Evolutionary conservation across 371 early-diverging fungal species (phyloP), one percentile per base, ranked within the genome.

Genomic region (Mucor plumbeus): DNA sequence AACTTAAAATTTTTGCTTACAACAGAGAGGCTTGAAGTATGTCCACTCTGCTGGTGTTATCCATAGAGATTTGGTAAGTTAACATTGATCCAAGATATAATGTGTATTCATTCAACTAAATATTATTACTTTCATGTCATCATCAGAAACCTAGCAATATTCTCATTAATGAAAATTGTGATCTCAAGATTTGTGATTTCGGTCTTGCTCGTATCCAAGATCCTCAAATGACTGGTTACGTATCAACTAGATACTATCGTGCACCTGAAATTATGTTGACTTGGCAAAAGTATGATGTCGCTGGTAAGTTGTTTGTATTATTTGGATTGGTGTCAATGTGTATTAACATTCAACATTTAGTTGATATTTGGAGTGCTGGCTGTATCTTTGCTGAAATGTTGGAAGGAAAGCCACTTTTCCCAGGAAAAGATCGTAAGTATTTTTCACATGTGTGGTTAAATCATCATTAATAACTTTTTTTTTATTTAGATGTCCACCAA

Each of bases 151-250:
- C 98, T n/a, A 91, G 92, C 79, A 97, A 97, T 77, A 94, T 97
- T 68, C 83, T 97, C 35, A 90, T 97, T 73, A 96, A 96, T 75
- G 95, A 95, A 76, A 95, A 97, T 83, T 96, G 97, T 75, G 97
- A 97, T 78, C 85, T 97, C 57, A 97, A 95, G 87, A 97, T 98
- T 74, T 98, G 98, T 80, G 98, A 98, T 78, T 97, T 98, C 79
- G 98, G 98, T 35, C 79, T 98, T 59, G 97, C 98, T 7, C 92
- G 98, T 77, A 90, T 95, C 59, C 92, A 92, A 73, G 95, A 93
- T 70, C 89, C 94, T 44, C 93, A 94, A 79, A 95, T 90, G 94
- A 97, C 98, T 19, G 98, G 96, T 33, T 97, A 97, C 75, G 99
- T 98, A 5, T 92, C 97, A 5, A 99, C 99, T 0, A 87, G 99